Percentiles rank a stretch among this genome's conserved stretches.
phyloP scores from a whole-genome alignment of 140 eudicot species.

The Cichorium intybus region DNA sequence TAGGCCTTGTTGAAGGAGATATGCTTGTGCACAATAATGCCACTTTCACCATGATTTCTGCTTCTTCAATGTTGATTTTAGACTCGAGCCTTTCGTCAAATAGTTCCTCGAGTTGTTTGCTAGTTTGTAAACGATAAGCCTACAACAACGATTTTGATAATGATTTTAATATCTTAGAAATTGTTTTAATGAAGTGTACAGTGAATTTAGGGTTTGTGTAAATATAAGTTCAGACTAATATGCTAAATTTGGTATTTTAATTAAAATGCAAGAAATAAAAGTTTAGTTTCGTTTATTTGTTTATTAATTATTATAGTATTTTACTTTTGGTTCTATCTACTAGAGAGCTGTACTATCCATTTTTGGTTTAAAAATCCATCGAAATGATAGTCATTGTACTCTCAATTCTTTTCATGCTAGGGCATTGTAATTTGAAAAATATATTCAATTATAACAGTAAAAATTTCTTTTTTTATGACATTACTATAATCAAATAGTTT shows the following conservation, averaged over 20 bases:
- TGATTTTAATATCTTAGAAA: too few species aligned
- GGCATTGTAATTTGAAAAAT: neutral
- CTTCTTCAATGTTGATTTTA: conserved; percentile 47
- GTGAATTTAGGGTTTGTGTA: too few species aligned
- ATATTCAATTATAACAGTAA: neutral
- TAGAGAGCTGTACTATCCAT: neutral
- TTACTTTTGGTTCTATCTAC: too few species aligned
- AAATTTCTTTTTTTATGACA: neutral
- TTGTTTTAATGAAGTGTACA: too few species aligned
- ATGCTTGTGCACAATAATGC: conserved; percentile 60
- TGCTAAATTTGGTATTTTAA: too few species aligned
- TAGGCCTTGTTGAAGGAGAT: conserved; percentile 61
- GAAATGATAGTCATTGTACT: neutral
- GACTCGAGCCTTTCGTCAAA: conserved; percentile 47
- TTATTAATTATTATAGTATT: too few species aligned
- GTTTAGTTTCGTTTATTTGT: neutral
- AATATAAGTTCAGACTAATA: too few species aligned
- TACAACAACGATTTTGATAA: conserved; percentile 29
- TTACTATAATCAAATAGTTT: too few species aligned
- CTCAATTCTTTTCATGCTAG: neutral
- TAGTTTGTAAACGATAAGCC: conserved; percentile 56
- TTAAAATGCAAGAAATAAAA: neutral
- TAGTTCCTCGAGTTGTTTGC: conserved; percentile 35
- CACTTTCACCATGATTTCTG: conserved; percentile 50
- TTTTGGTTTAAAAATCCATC: neutral